These are phyloP conservation scores for Pyrus communis DNA, from an alignment of 306 rosid genomes.

Conservation along the genomic window DNA sequence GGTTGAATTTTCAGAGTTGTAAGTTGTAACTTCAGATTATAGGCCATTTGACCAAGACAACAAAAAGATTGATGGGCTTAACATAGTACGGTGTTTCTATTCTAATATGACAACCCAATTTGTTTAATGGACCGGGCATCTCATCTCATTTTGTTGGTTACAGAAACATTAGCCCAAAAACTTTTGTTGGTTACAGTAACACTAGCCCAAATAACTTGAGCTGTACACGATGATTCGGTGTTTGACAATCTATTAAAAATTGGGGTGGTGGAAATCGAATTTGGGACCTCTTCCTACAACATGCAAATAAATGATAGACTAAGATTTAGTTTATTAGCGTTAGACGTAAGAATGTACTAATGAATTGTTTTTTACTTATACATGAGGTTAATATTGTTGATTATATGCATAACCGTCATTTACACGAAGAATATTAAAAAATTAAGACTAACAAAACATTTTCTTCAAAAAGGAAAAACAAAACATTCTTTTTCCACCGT, in stretches of 20 bases:
- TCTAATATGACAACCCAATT: background rate
- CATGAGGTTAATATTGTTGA: background rate
- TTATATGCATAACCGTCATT: background rate
- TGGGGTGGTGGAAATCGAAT: background rate
- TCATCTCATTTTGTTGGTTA: background rate
- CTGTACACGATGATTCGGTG: background rate
- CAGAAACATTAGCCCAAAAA: too few relatives aligned
- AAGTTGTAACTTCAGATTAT: too few relatives aligned
- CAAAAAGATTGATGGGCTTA: background rate
- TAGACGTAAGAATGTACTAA: too few relatives aligned
- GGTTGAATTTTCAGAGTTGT: too few relatives aligned
- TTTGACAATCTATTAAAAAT: background rate
- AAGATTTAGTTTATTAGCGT: background rate
- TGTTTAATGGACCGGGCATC: background rate
- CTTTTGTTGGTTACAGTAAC: background rate
- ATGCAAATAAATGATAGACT: too few relatives aligned
- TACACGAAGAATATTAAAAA: too few relatives aligned
- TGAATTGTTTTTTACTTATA: background rate
- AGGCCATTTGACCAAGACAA: background rate
- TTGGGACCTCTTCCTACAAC: background rate
- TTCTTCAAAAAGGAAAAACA: background rate
- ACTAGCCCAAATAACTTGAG: background rate
- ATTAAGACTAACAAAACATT: background rate
- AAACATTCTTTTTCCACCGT: background rate
- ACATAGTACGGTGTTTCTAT: background rate